Conservation (phyloP, 2,329 filamentous ascomycete genomes). For the Ascochyta koolunga region DNA sequence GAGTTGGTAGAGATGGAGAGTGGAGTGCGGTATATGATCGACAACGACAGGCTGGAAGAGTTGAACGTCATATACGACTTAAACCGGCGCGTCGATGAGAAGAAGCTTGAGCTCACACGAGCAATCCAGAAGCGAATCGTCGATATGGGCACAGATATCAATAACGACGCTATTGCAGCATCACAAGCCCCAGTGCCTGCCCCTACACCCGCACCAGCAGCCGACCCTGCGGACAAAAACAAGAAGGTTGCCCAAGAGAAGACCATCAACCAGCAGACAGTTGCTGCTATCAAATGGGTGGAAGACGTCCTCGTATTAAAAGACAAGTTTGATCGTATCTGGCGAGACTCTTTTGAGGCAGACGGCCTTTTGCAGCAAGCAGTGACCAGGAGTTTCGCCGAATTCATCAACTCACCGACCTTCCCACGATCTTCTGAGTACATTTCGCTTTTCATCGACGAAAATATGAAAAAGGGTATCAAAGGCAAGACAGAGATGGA, state of each 20-base stretch:
- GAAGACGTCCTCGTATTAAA: slow-evolving; percentile 87
- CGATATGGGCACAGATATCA: slow-evolving; percentile 82
- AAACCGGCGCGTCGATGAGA: slow-evolving; percentile 75
- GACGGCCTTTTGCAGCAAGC: slow-evolving; percentile 82
- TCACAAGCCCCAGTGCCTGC: slow-evolving; percentile 59
- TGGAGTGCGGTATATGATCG: slow-evolving; percentile 86
- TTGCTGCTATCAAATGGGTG: slow-evolving; percentile 91
- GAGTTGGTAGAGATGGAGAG: slow-evolving; percentile 88
- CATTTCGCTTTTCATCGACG: slow-evolving; percentile 94
- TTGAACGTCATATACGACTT: slow-evolving; percentile 81
- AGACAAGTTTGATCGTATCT: slow-evolving; percentile 85
- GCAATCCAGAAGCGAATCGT: slow-evolving; percentile 77
- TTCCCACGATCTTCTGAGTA: slow-evolving; percentile 87
- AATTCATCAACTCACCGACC: slow-evolving; percentile 80
- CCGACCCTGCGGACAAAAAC: slow-evolving; percentile 59
- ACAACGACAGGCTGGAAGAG: slow-evolving; percentile 82
- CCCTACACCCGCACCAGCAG: slow-evolving; percentile 38
- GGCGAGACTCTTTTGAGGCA: slow-evolving; percentile 71
- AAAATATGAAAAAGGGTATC: slow-evolving; percentile 91
- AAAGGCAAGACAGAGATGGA: slow-evolving; percentile 91
- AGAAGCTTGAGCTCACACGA: slow-evolving; percentile 71
- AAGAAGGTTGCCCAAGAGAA: slow-evolving; percentile 53
- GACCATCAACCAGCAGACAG: slow-evolving; percentile 76
- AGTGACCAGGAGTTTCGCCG: slow-evolving; percentile 83
- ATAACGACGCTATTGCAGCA: slow-evolving; percentile 66